Conservation (phyloP, 2,329 filamentous ascomycete species). For the Sporothrix schenckii region DNA sequence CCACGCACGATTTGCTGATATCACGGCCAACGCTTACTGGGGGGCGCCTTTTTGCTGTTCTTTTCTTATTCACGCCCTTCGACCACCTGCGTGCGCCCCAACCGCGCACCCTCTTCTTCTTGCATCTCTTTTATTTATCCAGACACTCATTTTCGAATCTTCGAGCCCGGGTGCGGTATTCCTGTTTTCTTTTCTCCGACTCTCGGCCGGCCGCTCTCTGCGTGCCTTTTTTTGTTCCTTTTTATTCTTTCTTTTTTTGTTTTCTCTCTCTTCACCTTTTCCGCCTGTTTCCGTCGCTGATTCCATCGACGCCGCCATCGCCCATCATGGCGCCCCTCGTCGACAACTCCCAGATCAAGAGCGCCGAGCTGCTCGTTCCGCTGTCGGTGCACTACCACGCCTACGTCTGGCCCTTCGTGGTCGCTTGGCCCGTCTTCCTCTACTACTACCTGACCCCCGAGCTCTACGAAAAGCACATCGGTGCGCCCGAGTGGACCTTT, state of each 20-base stretch:
- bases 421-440: slow-evolving; percentile 91
- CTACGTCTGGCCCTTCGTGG: slow-evolving; percentile 90
- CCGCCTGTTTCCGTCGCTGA: background rate
- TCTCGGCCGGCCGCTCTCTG: slow-evolving; percentile 31
- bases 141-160: background rate
- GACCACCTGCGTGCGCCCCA: slow-evolving; percentile 24
- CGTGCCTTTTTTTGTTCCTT: slow-evolving; percentile 22
- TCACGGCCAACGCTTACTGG: slow-evolving; percentile 25
- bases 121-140: background rate
- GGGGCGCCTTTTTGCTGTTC: background rate
- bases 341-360: slow-evolving; percentile 85
- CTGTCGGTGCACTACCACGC: slow-evolving; percentile 78
- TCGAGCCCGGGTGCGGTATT: background rate
- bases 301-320: slow-evolving; percentile 2
- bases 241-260: background rate
- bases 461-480: slow-evolving; percentile 87
- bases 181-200: background rate
- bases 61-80: slow-evolving; percentile 8
- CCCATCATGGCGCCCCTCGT: slow-evolving; percentile 74
- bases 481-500: slow-evolving; percentile 96
- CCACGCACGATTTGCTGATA: slow-evolving; percentile 24
- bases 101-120: slow-evolving; percentile 6
- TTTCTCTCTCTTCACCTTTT: background rate
- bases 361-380: slow-evolving; percentile 84
- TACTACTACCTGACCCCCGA: slow-evolving; percentile 81